Evolutionary conservation across 176 grass and related monocot species (phyloP), one percentile per base, ranked within the genome.

Genomic region (Chloris gayana): DNA sequence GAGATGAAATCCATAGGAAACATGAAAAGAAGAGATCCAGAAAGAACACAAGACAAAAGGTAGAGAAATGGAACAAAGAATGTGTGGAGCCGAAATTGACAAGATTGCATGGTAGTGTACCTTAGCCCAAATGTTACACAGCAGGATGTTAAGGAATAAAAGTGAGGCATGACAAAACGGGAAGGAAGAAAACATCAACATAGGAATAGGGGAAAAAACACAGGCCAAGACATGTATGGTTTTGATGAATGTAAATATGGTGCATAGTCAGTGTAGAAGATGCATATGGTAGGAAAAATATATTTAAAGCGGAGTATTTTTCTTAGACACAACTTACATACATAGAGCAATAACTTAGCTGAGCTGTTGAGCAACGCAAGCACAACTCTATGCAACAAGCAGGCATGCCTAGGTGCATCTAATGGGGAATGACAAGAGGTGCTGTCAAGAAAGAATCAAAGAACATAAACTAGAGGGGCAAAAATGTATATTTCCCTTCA

Each of bases 221-320:
- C 10, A 27, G 45, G 60, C 10, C 58, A 77, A 77, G 59, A 67
- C 33, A 67, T 67, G 6, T 34, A 37, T 38, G 33, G 19, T 41
- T 57, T 63, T 64, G 26, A 31, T 15, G 26, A 77, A 77, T 44
- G 21, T 74, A 38, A 24, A 58, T 33, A 78, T 83, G 61, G 6
- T 66, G 61, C 42, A 64, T 41, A 64, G 61, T n/a, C 61, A 47
- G 39, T 68, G 47, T 75, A 38, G 7, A 44, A 44, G 33, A 76
- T 26, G 62, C 19, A 38, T 44, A 75, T 13, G 64, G 10, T 83
- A 61, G 17, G 15, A 29, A 33, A 54, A n/a, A n/a, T 74, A 47
- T 58, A 22, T 30, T 49, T 38, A 66, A 65, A 82, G 13, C 49
- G 30, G 44, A 57, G 71, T 60, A 22, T 26, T 54, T 67, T 33